Evolutionary conservation across 2,329 filamentous ascomycete genomes (phyloP), one percentile per base, ranked within the genome.

Genomic region (Atkinsonella hypoxylon): DNA sequence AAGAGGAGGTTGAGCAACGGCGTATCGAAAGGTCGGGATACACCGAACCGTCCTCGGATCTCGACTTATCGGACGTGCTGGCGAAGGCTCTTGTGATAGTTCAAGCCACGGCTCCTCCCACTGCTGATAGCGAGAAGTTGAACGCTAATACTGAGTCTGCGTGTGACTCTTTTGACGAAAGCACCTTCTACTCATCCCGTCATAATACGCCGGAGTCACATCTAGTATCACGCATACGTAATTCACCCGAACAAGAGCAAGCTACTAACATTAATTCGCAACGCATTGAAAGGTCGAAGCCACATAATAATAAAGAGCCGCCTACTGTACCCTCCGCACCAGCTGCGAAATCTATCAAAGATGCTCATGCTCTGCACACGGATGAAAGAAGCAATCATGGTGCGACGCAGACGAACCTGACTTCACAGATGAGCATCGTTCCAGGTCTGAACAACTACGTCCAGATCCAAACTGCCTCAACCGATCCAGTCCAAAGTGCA

Each of bases 181-280:
- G 94, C 63, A 93, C 89, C 40, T 95, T 95, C 68, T 96, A 97
- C 74, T 96, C 91, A 58, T 96, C 90, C 70, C 87, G 85, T 71
- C 84, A 90, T 73, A 87, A 90, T 65, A 95, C 89, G 56, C 79
- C 79, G 53, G 74, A 79, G 51, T 75, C 73, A 31, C 71, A 69
- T 47, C 68, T 71, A 53, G 70, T 71, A 39, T 69, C 73, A 30
- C 71, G 70, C 52, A 60, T 71, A 70, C 79, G 63, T 73, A 78
- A 64, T 58, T 63, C 64, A 54, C 66, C 67, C 53, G 65, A 66
- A 57, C 65, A 69, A 42, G 51, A 51, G 9, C 58, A 56, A 50
- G 44, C 53, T 39, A 53, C 55, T 34, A 58, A 55, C 42, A 39
- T 13, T 26, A 42, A 46, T 40, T 51, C 57, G 31, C 48, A 52